Evolutionary conservation across 345 rosid genomes (phyloP), one percentile per base, ranked within the genome.

Genomic region (Corchorus olitorius): DNA sequence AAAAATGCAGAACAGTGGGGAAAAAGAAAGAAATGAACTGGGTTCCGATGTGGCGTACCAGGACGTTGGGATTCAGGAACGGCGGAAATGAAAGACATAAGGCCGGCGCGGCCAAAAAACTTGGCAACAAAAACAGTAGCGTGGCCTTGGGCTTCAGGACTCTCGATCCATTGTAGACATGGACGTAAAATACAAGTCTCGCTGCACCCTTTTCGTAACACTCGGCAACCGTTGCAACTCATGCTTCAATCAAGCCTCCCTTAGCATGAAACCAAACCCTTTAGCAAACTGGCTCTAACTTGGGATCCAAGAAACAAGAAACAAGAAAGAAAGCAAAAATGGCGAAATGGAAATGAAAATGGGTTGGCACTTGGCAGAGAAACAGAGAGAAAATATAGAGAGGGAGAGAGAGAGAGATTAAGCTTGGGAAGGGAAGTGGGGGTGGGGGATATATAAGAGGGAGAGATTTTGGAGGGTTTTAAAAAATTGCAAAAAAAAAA

Each of bases 141-240:
- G 84, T 96, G 94, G 46, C 99, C 99, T 77, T 96, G 98, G 6
- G 99, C 89, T 77, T 93, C 97, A 4, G 98, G 91, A 79, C 76
- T 78, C 54, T 93, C 98, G 72, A 96, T 96, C 98, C 97, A 89
- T 77, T 90, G 97, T 59, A 96, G 81, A 73, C 99, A 93, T 2
- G 98, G 97, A 12, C 99, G 90, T 49, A 96, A 80, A 54, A 96
- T 86, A 77, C 99, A 96, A 13, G 86, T 84, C 78, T 96, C 99
- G 69, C 99, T 92, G 89, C 99, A 96, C 2, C 99, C 99, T 78
- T 96, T 96, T 17, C 99, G 92, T 14, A 96, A 84, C 39, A 96
- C 99, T 78, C 98, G 83, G 84, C 98, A 96, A 0, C 99, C 99
- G 87, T 92, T 96, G 92, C 99, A 96, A 60, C 99, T 96, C 99